Percentiles rank a stretch among this genome's conserved stretches.
These are phyloP conservation scores for Trichophyton equinum DNA, from an alignment of 2,329 filamentous ascomycete species.

Conservation along the genomic window DNA sequence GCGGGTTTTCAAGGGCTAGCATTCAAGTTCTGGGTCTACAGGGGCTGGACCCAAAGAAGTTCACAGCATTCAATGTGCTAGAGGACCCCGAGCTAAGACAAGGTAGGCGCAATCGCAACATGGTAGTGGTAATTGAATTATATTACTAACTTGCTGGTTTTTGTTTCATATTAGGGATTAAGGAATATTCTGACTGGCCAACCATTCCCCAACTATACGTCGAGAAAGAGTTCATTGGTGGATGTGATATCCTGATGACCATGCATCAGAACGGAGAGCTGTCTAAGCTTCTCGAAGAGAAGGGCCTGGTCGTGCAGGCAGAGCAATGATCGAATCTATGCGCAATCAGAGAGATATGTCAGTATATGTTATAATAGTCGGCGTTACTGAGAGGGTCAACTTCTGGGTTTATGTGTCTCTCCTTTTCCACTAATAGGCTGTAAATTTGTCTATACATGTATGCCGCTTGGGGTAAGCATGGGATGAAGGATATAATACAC, in stretches of 20 bases:
- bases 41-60: slow-evolving; percentile 88
- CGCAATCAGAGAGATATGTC: background rate
- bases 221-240: slow-evolving; percentile 88
- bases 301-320: slow-evolving; percentile 63
- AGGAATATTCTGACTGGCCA: slow-evolving; percentile 98
- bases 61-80: slow-evolving; percentile 94
- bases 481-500: background rate
- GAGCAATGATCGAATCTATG: slow-evolving; percentile 27
- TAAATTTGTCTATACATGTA: background rate
- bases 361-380: background rate
- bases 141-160: background rate
- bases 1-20: slow-evolving; percentile 86
- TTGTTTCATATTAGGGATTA: slow-evolving; percentile 55
- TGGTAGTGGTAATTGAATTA: background rate
- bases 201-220: slow-evolving; percentile 96
- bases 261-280: slow-evolving; percentile 97
- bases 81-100: slow-evolving; percentile 77
- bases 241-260: slow-evolving; percentile 90
- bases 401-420: background rate
- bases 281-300: slow-evolving; percentile 82
- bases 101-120: slow-evolving; percentile 43
- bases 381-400: background rate
- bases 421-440: background rate
- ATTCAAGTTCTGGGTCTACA: slow-evolving; percentile 93
- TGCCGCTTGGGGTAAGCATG: background rate